Percentiles rank a stretch among this genome's conserved stretches.
phyloP scores from a whole-genome alignment of 2,329 filamentous ascomycete genomes.

The Trichoderma lentiforme region DNA sequence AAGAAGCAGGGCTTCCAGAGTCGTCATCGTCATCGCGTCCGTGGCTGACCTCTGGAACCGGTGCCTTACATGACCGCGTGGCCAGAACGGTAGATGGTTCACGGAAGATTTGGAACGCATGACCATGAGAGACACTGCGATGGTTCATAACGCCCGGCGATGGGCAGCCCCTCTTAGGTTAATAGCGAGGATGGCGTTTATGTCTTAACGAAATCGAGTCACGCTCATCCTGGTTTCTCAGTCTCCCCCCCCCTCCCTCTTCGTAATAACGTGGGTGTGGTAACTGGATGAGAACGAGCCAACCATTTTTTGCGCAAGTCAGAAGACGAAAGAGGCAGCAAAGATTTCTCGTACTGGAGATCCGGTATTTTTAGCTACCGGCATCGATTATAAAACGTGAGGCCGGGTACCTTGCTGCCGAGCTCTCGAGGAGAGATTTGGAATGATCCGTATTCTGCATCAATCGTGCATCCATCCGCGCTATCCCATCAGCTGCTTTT shows the following conservation, averaged over 20 bases:
- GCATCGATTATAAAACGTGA: slow-evolving; percentile 28
- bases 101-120: slow-evolving; percentile 24
- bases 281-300: slow-evolving; percentile 19
- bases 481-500: background rate
- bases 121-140: slow-evolving; percentile 27
- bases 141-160: slow-evolving; percentile 29
- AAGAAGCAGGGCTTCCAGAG: slow-evolving; percentile 6
- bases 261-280: slow-evolving; percentile 17
- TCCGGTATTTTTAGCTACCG: slow-evolving; percentile 29
- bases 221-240: slow-evolving; percentile 31
- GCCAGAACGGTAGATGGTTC: slow-evolving; percentile 21
- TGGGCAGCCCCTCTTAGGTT: slow-evolving; percentile 23
- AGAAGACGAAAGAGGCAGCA: slow-evolving; percentile 22
- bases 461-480: slow-evolving; percentile 26
- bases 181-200: slow-evolving; percentile 30
- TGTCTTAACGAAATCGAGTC: slow-evolving; percentile 37
- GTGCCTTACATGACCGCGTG: slow-evolving; percentile 33
- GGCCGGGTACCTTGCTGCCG: slow-evolving; percentile 21
- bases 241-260: slow-evolving; percentile 6
- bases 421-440: slow-evolving; percentile 4
- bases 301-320: slow-evolving; percentile 22
- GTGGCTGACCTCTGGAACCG: slow-evolving; percentile 22
- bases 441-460: slow-evolving; percentile 15
- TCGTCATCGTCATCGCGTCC: slow-evolving; percentile 16
- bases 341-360: slow-evolving; percentile 26